A percentile compares a stretch with the other conserved stretches of the same genome.
These are phyloP conservation scores for Limnomonas spitsbergensis DNA, from an alignment of 139 green algal species.

Conservation along the genomic window DNA sequence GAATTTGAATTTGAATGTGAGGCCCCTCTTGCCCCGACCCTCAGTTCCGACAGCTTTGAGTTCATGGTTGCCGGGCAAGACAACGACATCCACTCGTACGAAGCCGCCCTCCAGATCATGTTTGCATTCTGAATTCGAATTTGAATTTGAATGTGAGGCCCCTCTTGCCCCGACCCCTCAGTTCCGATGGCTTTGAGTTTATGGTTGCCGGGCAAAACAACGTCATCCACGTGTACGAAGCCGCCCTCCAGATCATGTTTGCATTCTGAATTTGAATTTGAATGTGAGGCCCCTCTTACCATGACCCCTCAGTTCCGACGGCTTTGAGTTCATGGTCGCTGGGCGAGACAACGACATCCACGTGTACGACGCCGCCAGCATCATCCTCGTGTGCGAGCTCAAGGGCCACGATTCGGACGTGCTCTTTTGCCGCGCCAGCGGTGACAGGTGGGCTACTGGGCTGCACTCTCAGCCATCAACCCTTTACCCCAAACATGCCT, in stretches of 20 bases:
- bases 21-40: too few relatives aligned
- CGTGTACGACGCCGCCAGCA: constrained; percentile 27
- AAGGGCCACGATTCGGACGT: constrained; percentile 29
- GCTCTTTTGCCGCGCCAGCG: constrained; percentile 23
- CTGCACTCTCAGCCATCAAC: neutral
- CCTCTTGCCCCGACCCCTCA: too few relatives aligned
- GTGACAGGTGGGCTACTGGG: neutral
- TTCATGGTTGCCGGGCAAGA: constrained; percentile 31
- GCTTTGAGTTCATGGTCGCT: constrained; percentile 24
- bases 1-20: too few relatives aligned
- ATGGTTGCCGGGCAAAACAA: too few relatives aligned
- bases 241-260: too few relatives aligned
- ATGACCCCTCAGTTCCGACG: neutral
- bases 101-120: constrained; percentile 13
- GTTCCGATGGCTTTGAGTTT: neutral
- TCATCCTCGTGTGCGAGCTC: neutral
- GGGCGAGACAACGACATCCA: constrained; percentile 37
- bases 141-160: too few relatives aligned
- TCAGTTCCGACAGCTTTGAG: constrained; percentile 3
- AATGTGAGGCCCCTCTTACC: too few relatives aligned
- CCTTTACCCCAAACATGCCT: neutral
- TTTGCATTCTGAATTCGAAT: too few relatives aligned
- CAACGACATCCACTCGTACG: constrained; percentile 35
- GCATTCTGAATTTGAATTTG: too few relatives aligned
- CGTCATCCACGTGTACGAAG: too few relatives aligned